Conservation (phyloP, 768 basidiomycete species). For the Royoungia palumana region DNA sequence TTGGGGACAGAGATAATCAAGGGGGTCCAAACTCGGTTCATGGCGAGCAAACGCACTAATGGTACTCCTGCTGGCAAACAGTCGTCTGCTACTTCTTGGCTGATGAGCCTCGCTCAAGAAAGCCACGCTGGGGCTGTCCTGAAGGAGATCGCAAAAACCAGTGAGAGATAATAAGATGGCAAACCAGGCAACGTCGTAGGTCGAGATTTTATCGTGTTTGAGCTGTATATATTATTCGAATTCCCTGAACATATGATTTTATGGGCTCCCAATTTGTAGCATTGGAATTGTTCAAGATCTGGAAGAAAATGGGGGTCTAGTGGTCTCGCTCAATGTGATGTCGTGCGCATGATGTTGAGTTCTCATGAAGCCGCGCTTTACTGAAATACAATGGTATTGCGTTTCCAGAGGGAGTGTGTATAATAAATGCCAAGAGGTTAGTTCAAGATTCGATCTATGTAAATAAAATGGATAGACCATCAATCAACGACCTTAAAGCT, state of each 20-base stretch:
- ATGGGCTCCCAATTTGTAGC: too few species aligned
- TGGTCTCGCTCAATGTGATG: too few species aligned
- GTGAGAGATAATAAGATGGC: neutral
- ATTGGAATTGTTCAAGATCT: too few species aligned
- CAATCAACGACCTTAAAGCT: slow-evolving; percentile 2
- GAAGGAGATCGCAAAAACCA: slow-evolving; percentile 13
- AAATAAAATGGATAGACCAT: neutral
- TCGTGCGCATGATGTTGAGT: too few species aligned
- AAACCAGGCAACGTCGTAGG: too few species aligned
- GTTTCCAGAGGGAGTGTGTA: neutral
- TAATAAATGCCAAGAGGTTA: neutral
- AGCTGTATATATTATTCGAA: neutral
- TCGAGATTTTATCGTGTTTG: neutral
- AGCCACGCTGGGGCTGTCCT: slow-evolving; percentile 23
- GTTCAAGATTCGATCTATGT: neutral
- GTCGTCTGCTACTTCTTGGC: slow-evolving; percentile 21
- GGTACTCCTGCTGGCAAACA: slow-evolving; percentile 6
- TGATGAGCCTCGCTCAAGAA: slow-evolving; percentile 24
- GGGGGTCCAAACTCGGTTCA: slow-evolving; percentile 16
- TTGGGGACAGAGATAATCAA: slow-evolving; percentile 22
- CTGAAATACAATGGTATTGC: neutral
- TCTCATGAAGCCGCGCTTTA: neutral
- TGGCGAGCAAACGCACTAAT: slow-evolving; percentile 10
- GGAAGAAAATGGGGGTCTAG: neutral
- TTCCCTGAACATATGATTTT: neutral